phyloP scores from a whole-genome alignment of 192 early-diverging fungal species.

The Spizellomyces sp. region DNA sequence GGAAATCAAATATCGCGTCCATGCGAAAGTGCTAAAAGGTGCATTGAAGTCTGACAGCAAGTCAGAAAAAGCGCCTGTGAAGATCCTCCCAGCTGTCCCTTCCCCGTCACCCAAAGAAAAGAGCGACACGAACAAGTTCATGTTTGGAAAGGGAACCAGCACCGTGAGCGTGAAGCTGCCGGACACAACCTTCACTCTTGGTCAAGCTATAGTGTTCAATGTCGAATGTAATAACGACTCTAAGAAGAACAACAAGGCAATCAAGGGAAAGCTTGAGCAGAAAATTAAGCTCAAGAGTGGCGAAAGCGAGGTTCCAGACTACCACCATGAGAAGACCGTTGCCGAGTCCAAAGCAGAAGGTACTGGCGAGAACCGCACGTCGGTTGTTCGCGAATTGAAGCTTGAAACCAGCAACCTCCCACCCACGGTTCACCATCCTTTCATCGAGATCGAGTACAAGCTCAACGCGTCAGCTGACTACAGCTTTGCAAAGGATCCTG shows the following conservation, averaged over 20 bases:
- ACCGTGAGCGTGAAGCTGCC: neutral
- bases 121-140: conserved; percentile 12
- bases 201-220: neutral
- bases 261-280: conserved; percentile 3
- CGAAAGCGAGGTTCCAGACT: neutral
- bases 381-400: neutral
- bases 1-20: neutral
- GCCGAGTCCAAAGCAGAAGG: neutral
- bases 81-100: neutral
- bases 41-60: conserved; percentile 1
- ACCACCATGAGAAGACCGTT: neutral
- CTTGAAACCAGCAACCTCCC: conserved; percentile 5
- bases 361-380: neutral
- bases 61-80: neutral
- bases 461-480: neutral
- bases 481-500: conserved; percentile 6
- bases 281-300: neutral
- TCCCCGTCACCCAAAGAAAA: neutral
- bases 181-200: neutral
- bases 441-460: conserved; percentile 1
- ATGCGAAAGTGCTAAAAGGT: neutral
- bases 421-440: neutral
- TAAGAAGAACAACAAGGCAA: conserved; percentile 3
- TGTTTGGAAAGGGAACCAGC: neutral
- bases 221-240: neutral